Evolutionary conservation across 2,329 filamentous ascomycete genomes (phyloP).

Genomic region (Colletotrichum caudatum): DNA sequence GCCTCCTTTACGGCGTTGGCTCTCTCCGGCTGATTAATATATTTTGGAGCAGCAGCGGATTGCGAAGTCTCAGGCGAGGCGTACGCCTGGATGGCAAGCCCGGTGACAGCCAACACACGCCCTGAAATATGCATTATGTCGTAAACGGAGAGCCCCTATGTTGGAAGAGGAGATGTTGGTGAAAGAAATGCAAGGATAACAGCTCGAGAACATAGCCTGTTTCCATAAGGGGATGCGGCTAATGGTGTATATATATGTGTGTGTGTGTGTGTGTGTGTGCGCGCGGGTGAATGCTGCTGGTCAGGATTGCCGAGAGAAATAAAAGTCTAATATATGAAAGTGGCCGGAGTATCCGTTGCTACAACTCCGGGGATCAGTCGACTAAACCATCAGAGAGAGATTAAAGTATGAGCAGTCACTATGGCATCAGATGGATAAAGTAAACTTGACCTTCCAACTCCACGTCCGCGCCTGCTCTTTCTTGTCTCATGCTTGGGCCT

Average conservation of each 20-base stretch:
- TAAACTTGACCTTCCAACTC: constrained; percentile 29
- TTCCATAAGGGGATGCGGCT: not conserved
- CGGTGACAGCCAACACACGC: constrained; percentile 15
- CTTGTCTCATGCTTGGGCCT: constrained; percentile 25
- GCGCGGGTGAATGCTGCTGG: not conserved
- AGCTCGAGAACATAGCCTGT: not conserved
- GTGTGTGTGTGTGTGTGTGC: too few species aligned
- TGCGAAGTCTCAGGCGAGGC: constrained; percentile 18
- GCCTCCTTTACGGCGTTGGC: constrained; percentile 74
- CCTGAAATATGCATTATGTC: constrained; percentile 15
- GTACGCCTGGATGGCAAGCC: constrained; percentile 16
- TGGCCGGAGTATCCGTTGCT: constrained; percentile 18
- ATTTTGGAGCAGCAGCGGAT: constrained; percentile 10
- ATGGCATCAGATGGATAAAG: constrained; percentile 17
- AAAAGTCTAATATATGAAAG: constrained; percentile 10
- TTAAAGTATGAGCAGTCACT: not conserved
- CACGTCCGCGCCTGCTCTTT: constrained; percentile 26
- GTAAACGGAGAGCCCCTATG: not conserved
- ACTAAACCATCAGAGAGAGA: constrained; percentile 6
- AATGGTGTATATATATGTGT: not conserved
- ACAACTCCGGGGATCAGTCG: constrained; percentile 15
- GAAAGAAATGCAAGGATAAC: not conserved
- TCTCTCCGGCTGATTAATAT: constrained; percentile 54
- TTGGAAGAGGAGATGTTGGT: not conserved
- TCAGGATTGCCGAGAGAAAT: not conserved